These are phyloP conservation scores for Cordyceps farinosa DNA, from an alignment of 2,329 filamentous ascomycete species.

Conservation along the genomic window DNA sequence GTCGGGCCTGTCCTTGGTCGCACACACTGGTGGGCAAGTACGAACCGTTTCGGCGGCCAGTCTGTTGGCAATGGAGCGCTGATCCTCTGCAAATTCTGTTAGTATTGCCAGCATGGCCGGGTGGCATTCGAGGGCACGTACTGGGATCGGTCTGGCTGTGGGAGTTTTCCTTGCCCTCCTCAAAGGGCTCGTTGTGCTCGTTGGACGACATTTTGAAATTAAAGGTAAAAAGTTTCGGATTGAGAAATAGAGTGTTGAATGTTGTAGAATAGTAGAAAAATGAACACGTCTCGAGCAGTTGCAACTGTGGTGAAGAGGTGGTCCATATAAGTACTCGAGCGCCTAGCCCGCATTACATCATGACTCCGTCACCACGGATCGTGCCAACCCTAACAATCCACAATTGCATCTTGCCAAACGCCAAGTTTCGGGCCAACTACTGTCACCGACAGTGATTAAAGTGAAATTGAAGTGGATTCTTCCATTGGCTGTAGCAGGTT, in stretches of 20 bases:
- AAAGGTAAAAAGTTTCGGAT: no score
- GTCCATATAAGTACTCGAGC: constrained; percentile 7
- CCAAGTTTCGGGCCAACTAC: background rate
- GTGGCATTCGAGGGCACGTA: constrained; percentile 36
- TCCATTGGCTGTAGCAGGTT: background rate
- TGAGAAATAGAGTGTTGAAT: background rate
- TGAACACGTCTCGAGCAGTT: no score
- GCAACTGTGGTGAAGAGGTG: background rate
- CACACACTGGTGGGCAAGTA: background rate
- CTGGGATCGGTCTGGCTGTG: constrained; percentile 66
- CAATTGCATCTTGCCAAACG: background rate
- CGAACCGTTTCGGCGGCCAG: constrained; percentile 56
- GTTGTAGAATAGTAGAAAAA: no score
- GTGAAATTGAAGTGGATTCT: background rate
- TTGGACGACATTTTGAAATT: constrained; percentile 1
- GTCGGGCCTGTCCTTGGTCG: background rate
- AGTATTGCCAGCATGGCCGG: background rate
- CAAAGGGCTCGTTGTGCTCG: constrained; percentile 38
- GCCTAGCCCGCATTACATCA: constrained; percentile 17
- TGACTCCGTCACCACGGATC: constrained; percentile 10
- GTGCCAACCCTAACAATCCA: constrained; percentile 6
- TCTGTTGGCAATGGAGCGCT: constrained; percentile 64
- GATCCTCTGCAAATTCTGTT: constrained; percentile 49
- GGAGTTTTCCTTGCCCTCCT: constrained; percentile 65
- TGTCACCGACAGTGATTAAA: no score